Evolutionary conservation across 2,329 filamentous ascomycete genomes (phyloP).

Genomic region (Chrysosporium queenslandicum): DNA sequence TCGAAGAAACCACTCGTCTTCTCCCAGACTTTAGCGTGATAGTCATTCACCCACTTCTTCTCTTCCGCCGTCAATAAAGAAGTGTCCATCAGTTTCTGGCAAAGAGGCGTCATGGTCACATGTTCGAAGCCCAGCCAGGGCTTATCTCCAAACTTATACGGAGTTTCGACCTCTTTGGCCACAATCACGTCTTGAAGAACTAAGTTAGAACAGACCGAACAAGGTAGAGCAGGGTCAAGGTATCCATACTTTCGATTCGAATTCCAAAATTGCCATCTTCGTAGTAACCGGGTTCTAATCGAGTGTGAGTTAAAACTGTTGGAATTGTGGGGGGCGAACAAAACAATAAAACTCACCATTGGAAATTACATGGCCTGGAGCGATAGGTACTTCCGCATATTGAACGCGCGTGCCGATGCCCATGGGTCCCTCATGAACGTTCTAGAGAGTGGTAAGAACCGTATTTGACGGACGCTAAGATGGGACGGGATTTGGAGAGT

Average conservation of each 20-base stretch:
- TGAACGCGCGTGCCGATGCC: constrained; percentile 88
- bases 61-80: constrained; percentile 62
- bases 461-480: not conserved
- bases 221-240: not conserved
- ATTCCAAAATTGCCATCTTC: constrained; percentile 93
- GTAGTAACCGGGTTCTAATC: constrained; percentile 79
- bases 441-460: constrained; percentile 36
- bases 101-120: constrained; percentile 94
- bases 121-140: constrained; percentile 92
- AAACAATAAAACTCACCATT: constrained; percentile 44
- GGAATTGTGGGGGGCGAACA: not conserved
- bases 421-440: constrained; percentile 95
- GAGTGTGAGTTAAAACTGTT: constrained; percentile 16
- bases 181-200: constrained; percentile 60
- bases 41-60: constrained; percentile 77
- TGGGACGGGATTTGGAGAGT: not conserved
- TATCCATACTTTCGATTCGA: constrained; percentile 67
- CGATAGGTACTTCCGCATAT: constrained; percentile 79
- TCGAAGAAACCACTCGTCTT: constrained; percentile 73
- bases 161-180: constrained; percentile 78
- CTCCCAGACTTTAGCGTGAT: constrained; percentile 67
- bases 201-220: not conserved
- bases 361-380: constrained; percentile 88
- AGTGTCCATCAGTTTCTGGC: constrained; percentile 73
- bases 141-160: constrained; percentile 83